phyloP scores from a whole-genome alignment of 1,139 yeast genomes.

The Scheffersomyces lignicola region DNA sequence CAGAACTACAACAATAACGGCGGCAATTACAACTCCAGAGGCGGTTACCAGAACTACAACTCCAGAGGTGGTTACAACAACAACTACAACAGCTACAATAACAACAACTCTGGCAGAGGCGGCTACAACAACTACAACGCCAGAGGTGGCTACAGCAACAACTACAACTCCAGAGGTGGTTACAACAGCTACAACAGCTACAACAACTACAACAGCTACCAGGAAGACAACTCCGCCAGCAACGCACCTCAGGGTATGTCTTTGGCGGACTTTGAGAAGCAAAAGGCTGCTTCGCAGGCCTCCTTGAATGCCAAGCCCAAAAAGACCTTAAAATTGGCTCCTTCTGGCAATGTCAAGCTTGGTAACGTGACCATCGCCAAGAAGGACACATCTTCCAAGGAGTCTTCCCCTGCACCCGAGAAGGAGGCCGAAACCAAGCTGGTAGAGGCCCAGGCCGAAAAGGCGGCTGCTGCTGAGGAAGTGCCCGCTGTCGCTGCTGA shows the following conservation, averaged over 20 bases:
- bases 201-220: slow-evolving; percentile 19
- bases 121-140: slow-evolving; percentile 22
- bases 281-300: slow-evolving; percentile 47
- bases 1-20: slow-evolving; percentile 19
- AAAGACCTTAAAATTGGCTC: slow-evolving; percentile 62
- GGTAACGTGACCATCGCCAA: slow-evolving; percentile 55
- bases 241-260: slow-evolving; percentile 61
- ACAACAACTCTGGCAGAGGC: slow-evolving; percentile 23
- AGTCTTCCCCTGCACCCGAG: slow-evolving; percentile 19
- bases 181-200: slow-evolving; percentile 26
- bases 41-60: slow-evolving; percentile 23
- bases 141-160: slow-evolving; percentile 27
- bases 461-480: slow-evolving; percentile 14
- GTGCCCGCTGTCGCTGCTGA: slow-evolving; percentile 9
- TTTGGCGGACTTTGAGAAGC: slow-evolving; percentile 82
- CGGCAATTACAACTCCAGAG: slow-evolving; percentile 23
- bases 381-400: slow-evolving; percentile 19
- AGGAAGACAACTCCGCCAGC: slow-evolving; percentile 14
- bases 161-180: slow-evolving; percentile 20
- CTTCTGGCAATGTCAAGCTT: slow-evolving; percentile 66
- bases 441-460: slow-evolving; percentile 12
- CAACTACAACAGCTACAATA: slow-evolving; percentile 21
- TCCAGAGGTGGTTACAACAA: slow-evolving; percentile 13
- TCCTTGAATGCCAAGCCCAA: slow-evolving; percentile 52
- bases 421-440: slow-evolving; percentile 17